Evolutionary conservation across 805 yeast genomes (phyloP).

Genomic region (Kuraishia cidri): DNA sequence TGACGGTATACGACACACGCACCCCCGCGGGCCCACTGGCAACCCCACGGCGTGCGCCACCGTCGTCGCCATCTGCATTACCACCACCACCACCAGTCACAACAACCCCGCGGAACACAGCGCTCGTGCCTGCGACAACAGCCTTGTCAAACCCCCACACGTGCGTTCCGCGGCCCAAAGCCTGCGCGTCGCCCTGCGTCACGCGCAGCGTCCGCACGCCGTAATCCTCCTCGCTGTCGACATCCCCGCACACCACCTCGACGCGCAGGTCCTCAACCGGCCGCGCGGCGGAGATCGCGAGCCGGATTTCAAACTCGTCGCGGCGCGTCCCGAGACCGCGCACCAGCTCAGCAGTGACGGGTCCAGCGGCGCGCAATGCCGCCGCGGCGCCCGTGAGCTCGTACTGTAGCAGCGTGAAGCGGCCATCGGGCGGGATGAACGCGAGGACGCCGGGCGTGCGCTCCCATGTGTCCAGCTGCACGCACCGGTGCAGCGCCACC

Average conservation of each 20-base stretch:
- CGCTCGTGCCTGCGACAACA: constrained; percentile 54
- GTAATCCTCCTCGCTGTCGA: constrained; percentile 4
- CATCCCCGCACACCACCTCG: constrained; percentile 17
- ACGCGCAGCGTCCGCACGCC: constrained; percentile 47
- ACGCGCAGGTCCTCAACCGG: constrained; percentile 38
- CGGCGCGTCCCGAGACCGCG: constrained; percentile 40
- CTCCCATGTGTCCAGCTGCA: constrained; percentile 46
- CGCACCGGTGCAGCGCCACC: constrained; percentile 67
- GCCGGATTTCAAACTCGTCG: constrained; percentile 56
- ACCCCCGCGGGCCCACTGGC: constrained; percentile 31
- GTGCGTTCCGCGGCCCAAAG: constrained; percentile 34
- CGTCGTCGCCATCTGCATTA: constrained; percentile 1
- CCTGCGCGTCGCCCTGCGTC: constrained; percentile 71
- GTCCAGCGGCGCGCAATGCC: constrained; percentile 27
- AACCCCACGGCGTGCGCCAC: not conserved
- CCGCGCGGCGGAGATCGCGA: constrained; percentile 35
- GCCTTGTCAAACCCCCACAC: constrained; percentile 62
- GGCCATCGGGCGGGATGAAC: constrained; percentile 89
- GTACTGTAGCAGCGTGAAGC: constrained; percentile 53
- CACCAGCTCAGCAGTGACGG: constrained; percentile 44
- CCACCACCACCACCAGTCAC: constrained; percentile 3
- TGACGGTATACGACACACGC: constrained; percentile 42
- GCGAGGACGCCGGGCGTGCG: constrained; percentile 36
- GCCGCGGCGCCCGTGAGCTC: constrained; percentile 24
- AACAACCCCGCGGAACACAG: constrained; percentile 57